Evolutionary conservation across 108 stramenopile species (phyloP), one percentile per base, ranked within the genome.

Genomic region (Nannochloropsis salina): DNA sequence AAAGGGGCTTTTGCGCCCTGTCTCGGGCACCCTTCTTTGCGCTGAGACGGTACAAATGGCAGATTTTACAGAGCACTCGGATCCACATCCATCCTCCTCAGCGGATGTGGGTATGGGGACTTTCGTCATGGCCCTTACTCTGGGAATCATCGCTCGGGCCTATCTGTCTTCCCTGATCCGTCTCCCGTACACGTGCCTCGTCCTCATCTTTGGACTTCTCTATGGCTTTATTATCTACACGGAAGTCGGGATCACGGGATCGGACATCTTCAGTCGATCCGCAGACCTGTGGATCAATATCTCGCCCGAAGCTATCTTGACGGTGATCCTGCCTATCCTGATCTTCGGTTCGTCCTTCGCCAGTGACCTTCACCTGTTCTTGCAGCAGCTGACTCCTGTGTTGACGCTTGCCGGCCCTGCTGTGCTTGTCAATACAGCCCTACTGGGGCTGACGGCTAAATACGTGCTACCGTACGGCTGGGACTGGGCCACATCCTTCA

Each of bases 281-380:
- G 15, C 87, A 43, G 20, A 42, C 22, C 2, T n/a, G 45, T 92
- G 92, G 91, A 41, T 81, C 41, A 61, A 81, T 45, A 85, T 93
- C 1, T 74, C 83, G 43, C 85, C 92, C 6, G 84, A 94, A 12
- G 45, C 90, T 2, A 74, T 93, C 42, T 86, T 94, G 44, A 86
- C 89, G 80, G 86, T 92, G 1, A 93, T 94, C 85, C 86, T 94
- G 21, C 94, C 94, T 9, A 92, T 92, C 44, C 88, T 94, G n/a
- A 93, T 94, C 51, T 94, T 93, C 84, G 91, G 86, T 89, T 82
- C 83, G 42, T 86, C 88, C 79, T 12, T 84, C 42, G 84, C 41
- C 20, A 31, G 40, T 22, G 84, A 90, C 45, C 81, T 9, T 45
- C 90, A 90, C 80, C 11, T 81, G 5, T 86, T 89, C 74, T 18